Base-by-base conservation (phyloP, 495 filamentous ascomycete species). In the Trichoderma erinaceum region DNA sequence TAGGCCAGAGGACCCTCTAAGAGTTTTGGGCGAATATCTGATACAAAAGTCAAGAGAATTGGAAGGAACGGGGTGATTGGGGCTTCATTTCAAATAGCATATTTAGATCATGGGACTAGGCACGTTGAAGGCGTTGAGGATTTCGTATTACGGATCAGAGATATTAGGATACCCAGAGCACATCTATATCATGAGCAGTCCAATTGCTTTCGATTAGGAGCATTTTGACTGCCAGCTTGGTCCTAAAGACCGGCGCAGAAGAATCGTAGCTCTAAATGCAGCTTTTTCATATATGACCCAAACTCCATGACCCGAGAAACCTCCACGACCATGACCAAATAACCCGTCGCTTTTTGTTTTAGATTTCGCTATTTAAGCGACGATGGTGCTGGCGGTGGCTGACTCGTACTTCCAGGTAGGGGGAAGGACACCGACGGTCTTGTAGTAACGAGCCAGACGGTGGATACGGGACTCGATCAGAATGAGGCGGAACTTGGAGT, bases 401-500 rank as follows among this genome's bases (percentile, higher is more conserved):
- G 82, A 86, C 87, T 92, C 90, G 84, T 98, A 99, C 82, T 91
- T 92, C 95, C 95, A 99, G 81, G 92, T 97, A 69, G 95, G 96
- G 73, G 96, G 93, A 67, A 99, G 89, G 77, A 92, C 94, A 86
- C 93, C 93, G 80, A 97, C 93, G 76, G 94, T 90, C 90, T 97
- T 99, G 90, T 97, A 99, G 88, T 83, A 86, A 58, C 93, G 88
- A 72, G 92, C 93, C 70, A 97, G 88, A 84, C 93, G 92, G 88
- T 97, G 96, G 84, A 99, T 98, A 80, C 96, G 92, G 77, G 95
- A 98, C 89, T 99, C 77, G 84, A 99, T 93, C 70, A 99, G 90
- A 90, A 99, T 98, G 68, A 99, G 89, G 77, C 94, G 93, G 91
- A 99, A 97, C 87, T 99, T 99, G 87, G 88, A 89, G 86, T 98